Base-by-base conservation (phyloP, 257 asterid genomes). In the Voacanga thouarsii region DNA sequence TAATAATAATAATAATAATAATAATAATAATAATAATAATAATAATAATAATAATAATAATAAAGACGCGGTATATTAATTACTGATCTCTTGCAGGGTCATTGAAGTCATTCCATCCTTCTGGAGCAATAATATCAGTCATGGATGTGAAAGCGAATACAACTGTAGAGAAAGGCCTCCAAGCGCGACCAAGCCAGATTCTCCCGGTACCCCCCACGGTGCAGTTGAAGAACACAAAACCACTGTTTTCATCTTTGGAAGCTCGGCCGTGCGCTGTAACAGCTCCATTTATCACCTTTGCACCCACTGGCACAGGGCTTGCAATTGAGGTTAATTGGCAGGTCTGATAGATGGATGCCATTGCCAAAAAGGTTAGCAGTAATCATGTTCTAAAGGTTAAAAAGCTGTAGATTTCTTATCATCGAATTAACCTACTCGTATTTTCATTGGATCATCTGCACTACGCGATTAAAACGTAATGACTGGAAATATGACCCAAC, bases 101-200 rank as follows among this genome's bases (percentile, higher is more conserved):
- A 8, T 95, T 95, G 83, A 90, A 90, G 80, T 95, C 97, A 75
- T 89, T 95, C 99, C 99, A 95, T 0, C 98, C 99, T 18, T 95
- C 98, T 0, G 97, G 80, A 21, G 97, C 92, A 23, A 93, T 89
- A 71, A 95, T 87, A 79, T 90, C 93, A 2, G 99, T 79, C 97
- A 95, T 95, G 9, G 64, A 76, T 0, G 98, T 93, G 68, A 74
- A 86, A 18, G 92, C 81, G 45, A 93, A 93, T 19, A 95, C 88
- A 5, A 89, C 96, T 0, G 97, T 89, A 60, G 99, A 91, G 90
- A 85, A 95, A 6, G 98, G 97, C 80, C 96, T 77, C 99, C 99
- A 95, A 0, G 99, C 99, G 12, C 99, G 85, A 1, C 99, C 99
- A 0, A 93, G 84, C 97, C 99, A 95, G 6, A 95, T 88, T 70